These are phyloP conservation scores for Mentha longifolia DNA, from an alignment of 257 asterid species.

Conservation along the genomic window DNA sequence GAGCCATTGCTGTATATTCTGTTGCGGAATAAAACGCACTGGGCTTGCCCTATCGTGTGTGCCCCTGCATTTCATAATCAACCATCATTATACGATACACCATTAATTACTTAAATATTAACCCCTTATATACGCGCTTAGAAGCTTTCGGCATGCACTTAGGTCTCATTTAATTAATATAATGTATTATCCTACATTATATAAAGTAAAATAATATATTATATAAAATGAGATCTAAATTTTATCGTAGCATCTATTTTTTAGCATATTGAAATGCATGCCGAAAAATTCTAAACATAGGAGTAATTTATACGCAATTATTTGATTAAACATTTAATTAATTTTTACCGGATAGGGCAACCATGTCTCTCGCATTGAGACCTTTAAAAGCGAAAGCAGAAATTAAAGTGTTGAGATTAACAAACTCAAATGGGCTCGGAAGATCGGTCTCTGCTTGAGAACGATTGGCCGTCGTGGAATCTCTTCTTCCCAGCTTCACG, in stretches of 20 bases:
- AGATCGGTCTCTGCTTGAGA: slow-evolving; percentile 40
- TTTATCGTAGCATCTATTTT: too few relatives aligned
- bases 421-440: slow-evolving; percentile 33
- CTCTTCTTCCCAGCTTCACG: slow-evolving; percentile 49
- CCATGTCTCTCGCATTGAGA: slow-evolving; percentile 48
- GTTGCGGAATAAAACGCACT: slow-evolving; percentile 35
- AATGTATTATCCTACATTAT: too few relatives aligned
- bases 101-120: too few relatives aligned
- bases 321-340: background rate
- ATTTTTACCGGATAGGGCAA: slow-evolving; percentile 46
- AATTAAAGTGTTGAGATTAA: slow-evolving; percentile 34
- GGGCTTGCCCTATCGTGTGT: slow-evolving; percentile 50
- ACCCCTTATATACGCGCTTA: too few relatives aligned
- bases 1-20: slow-evolving; percentile 48
- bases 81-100: too few relatives aligned
- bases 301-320: too few relatives aligned
- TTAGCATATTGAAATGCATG: too few relatives aligned
- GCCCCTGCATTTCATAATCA: slow-evolving; percentile 37
- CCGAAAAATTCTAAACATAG: too few relatives aligned
- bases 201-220: too few relatives aligned
- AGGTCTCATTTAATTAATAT: too few relatives aligned
- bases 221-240: too few relatives aligned
- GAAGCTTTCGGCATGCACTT: too few relatives aligned
- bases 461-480: slow-evolving; percentile 46
- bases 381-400: slow-evolving; percentile 27